Percentiles rank a stretch among this genome's conserved stretches.
Evolutionary conservation across 768 basidiomycete genomes (phyloP).

Genomic region (Stropharia rugosoannulata): DNA sequence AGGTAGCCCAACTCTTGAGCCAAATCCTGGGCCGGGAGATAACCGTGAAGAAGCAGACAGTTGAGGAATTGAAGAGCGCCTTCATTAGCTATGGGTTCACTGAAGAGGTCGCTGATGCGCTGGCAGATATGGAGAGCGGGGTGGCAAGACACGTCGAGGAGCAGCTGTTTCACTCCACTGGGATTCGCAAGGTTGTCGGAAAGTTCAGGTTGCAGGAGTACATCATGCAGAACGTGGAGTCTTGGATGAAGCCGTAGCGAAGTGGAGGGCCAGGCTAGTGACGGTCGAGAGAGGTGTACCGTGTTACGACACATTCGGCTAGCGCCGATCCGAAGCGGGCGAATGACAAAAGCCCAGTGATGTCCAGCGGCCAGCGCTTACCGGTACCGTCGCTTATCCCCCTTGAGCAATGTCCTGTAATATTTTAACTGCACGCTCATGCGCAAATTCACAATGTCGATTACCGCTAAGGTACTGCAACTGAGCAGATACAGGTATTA

Average conservation of each 20-base stretch:
- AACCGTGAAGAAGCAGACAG: conserved; percentile 12
- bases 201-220: conserved; percentile 21
- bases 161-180: conserved; percentile 12
- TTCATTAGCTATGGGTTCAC: conserved; percentile 1
- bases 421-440: too few relatives aligned
- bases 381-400: too few relatives aligned
- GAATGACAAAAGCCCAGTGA: too few relatives aligned
- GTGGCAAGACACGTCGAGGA: conserved; percentile 23
- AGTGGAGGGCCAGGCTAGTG: too few relatives aligned
- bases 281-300: too few relatives aligned
- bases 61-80: conserved; percentile 5
- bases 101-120: conserved; percentile 12
- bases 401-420: too few relatives aligned
- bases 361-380: too few relatives aligned
- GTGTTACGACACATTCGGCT: too few relatives aligned
- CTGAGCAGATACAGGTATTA: too few relatives aligned
- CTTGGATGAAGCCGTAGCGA: conserved; percentile 12
- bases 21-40: conserved; percentile 16
- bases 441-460: too few relatives aligned
- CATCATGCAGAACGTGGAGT: conserved; percentile 18
- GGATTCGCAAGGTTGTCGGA: conserved; percentile 20
- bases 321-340: too few relatives aligned
- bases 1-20: conserved; percentile 16
- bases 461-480: too few relatives aligned
- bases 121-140: conserved; percentile 16